These are phyloP conservation scores for Moniliella sp. DNA, from an alignment of 1,284 basidiomycete species.

Conservation along the genomic window DNA sequence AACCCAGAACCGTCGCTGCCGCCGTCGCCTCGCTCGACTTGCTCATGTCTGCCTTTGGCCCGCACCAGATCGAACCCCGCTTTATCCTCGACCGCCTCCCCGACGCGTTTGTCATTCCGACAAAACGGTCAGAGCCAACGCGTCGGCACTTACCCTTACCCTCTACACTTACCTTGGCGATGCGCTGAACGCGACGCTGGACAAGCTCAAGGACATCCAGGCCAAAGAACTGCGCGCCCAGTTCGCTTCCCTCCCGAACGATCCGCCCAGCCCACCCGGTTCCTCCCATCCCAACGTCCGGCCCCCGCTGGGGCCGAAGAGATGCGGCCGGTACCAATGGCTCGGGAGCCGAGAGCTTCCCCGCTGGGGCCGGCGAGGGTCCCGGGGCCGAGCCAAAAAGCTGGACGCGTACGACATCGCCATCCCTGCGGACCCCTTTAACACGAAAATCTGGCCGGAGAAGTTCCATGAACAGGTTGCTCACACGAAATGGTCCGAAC, in stretches of 20 bases:
- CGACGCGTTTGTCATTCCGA: slow-evolving; percentile 89
- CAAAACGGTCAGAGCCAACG: slow-evolving; percentile 84
- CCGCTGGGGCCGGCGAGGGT: slow-evolving; percentile 36
- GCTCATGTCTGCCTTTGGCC: slow-evolving; percentile 57
- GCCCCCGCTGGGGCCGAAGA: slow-evolving; percentile 6
- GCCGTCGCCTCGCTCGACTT: slow-evolving; percentile 61
- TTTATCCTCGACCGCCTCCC: slow-evolving; percentile 65
- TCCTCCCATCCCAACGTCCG: slow-evolving; percentile 3
- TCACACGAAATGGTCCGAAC: slow-evolving; percentile 94
- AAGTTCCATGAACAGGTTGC: slow-evolving; percentile 42
- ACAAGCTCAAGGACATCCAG: slow-evolving; percentile 94
- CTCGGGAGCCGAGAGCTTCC: slow-evolving; percentile 14
- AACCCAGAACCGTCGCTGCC: slow-evolving; percentile 77
- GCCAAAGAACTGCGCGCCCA: slow-evolving; percentile 80
- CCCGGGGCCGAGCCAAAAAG: slow-evolving; percentile 11
- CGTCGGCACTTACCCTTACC: slow-evolving; percentile 50
- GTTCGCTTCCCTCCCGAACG: slow-evolving; percentile 57
- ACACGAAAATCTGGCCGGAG: slow-evolving; percentile 42
- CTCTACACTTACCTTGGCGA: slow-evolving; percentile 76
- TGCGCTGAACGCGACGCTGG: slow-evolving; percentile 62
- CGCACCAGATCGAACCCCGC: slow-evolving; percentile 50
- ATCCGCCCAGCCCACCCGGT: slow-evolving; percentile 50
- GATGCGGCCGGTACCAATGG: slow-evolving; percentile 2
- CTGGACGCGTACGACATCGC: slow-evolving; percentile 63
- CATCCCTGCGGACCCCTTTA: slow-evolving; percentile 57